Evolutionary conservation across 2,329 filamentous ascomycete genomes (phyloP).

Genomic region (Penicillium janthinellum): DNA sequence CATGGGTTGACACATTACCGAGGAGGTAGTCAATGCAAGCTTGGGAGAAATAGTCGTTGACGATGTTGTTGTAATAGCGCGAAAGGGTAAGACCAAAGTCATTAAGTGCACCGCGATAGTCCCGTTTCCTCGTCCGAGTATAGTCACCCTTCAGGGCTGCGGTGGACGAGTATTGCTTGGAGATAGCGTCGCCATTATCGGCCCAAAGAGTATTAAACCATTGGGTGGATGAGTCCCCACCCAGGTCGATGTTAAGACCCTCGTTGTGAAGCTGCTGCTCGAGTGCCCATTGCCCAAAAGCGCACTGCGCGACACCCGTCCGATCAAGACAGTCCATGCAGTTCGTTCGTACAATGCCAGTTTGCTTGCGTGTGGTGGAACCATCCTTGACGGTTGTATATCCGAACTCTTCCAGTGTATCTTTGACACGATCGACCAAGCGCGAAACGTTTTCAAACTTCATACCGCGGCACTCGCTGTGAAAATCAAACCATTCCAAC

Average conservation of each 20-base stretch:
- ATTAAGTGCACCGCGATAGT: slow-evolving; percentile 87
- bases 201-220: slow-evolving; percentile 99
- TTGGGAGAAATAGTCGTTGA: slow-evolving; percentile 97
- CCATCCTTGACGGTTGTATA: slow-evolving; percentile 64
- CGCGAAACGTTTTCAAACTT: slow-evolving; percentile 92
- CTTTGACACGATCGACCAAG: slow-evolving; percentile 70
- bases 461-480: slow-evolving; percentile 90
- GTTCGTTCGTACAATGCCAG: slow-evolving; percentile 85
- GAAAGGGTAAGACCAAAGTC: slow-evolving; percentile 88
- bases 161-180: slow-evolving; percentile 92
- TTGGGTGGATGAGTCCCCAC: slow-evolving; percentile 74
- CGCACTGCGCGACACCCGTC: slow-evolving; percentile 94
- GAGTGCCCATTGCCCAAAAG: slow-evolving; percentile 79
- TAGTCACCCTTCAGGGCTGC: slow-evolving; percentile 96
- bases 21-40: slow-evolving; percentile 92
- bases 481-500: slow-evolving; percentile 98
- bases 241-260: slow-evolving; percentile 73
- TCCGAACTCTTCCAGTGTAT: slow-evolving; percentile 68
- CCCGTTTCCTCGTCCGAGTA: slow-evolving; percentile 84
- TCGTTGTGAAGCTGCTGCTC: slow-evolving; percentile 76
- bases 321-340: slow-evolving; percentile 98
- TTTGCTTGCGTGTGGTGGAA: slow-evolving; percentile 56
- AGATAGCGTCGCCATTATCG: slow-evolving; percentile 95
- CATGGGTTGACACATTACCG: slow-evolving; percentile 78
- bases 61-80: slow-evolving; percentile 76